phyloP scores from a whole-genome alignment of 2,329 filamentous ascomycete species.

The Monilinia laxa region DNA sequence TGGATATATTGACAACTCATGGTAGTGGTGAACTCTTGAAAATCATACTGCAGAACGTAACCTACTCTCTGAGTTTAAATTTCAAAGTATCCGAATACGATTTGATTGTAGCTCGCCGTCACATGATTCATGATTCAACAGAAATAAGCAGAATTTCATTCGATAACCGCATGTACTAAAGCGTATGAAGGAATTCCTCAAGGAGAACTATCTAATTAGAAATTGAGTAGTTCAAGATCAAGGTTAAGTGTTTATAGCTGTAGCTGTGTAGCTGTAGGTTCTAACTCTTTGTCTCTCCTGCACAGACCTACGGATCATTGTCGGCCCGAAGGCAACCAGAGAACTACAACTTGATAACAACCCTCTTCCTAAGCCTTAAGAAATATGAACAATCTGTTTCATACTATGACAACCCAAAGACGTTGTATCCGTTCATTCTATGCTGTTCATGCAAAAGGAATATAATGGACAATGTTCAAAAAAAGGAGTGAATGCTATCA shows the following conservation, averaged over 20 bases:
- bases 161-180: not conserved
- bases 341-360: not conserved
- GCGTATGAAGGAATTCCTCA: not conserved
- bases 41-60: not conserved
- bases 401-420: not conserved
- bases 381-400: not conserved
- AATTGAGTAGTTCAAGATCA: not conserved
- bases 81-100: not conserved
- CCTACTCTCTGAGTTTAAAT: not conserved
- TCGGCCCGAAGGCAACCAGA: not conserved
- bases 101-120: not conserved
- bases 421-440: not conserved
- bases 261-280: not conserved
- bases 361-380: not conserved
- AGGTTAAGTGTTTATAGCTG: not conserved
- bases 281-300: not conserved
- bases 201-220: not conserved
- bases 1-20: not conserved
- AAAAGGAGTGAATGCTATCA: not conserved
- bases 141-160: not conserved
- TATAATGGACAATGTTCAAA: no score
- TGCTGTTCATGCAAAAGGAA: not conserved
- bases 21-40: not conserved
- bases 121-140: not conserved
- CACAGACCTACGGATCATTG: conserved; percentile 3